Percentiles rank a stretch among this genome's conserved stretches.
Conservation (phyloP, 2,329 filamentous ascomycete species). For the Lachnellula cervina region DNA sequence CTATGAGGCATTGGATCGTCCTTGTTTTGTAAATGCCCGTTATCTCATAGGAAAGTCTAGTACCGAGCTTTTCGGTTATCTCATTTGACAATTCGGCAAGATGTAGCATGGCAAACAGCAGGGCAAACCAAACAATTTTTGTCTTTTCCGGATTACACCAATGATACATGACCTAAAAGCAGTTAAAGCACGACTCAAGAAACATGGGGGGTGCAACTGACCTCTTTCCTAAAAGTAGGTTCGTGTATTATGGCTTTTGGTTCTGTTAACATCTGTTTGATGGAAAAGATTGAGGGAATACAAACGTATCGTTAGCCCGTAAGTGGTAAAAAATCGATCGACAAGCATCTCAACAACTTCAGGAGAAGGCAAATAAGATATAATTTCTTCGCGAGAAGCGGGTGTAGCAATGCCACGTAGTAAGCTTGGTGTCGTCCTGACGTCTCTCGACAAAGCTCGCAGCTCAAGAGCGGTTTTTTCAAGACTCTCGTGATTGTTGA, state of each 20-base stretch:
- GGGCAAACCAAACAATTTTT: constrained; percentile 12
- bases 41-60: no score
- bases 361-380: constrained; percentile 4
- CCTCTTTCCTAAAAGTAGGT: constrained; percentile 11
- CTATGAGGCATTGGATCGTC: constrained; percentile 10
- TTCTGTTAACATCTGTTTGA: background rate
- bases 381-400: constrained; percentile 7
- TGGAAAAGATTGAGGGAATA: no score
- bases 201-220: background rate
- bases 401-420: constrained; percentile 4
- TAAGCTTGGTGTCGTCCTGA: constrained; percentile 1
- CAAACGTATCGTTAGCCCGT: no score
- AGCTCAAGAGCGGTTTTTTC: constrained; percentile 4
- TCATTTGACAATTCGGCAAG: constrained; percentile 10
- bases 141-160: constrained; percentile 10
- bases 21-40: constrained; percentile 1
- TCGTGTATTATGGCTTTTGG: constrained; percentile 11
- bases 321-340: constrained; percentile 5
- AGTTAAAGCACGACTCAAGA: background rate
- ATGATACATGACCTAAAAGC: constrained; percentile 5
- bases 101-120: constrained; percentile 11
- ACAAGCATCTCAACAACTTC: constrained; percentile 7
- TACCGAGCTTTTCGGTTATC: no score
- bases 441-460: background rate
- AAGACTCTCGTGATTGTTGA: constrained; percentile 4